Evolutionary conservation across 768 basidiomycete species (phyloP).

Genomic region (Psilocybe tampanensis): DNA sequence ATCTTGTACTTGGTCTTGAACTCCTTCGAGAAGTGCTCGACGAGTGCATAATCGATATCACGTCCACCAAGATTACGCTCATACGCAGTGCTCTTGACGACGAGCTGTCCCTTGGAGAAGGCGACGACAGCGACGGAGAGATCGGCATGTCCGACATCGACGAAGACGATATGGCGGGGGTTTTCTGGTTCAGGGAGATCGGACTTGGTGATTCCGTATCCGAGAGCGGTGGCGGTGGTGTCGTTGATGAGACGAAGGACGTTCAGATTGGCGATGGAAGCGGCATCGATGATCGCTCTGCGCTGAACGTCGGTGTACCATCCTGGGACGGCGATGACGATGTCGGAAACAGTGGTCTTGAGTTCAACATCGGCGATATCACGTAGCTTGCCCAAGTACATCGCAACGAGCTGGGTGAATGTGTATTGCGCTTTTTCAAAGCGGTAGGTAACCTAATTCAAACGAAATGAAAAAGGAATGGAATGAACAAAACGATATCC

Average conservation of each 20-base stretch:
- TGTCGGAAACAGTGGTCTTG: conserved; percentile 83
- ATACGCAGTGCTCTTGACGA: conserved; percentile 86
- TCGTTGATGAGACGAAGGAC: conserved; percentile 96
- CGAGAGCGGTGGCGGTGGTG: conserved; percentile 92
- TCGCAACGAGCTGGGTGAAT: conserved; percentile 88
- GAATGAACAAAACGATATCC: conserved; percentile 7
- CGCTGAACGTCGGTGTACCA: conserved; percentile 97
- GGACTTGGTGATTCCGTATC: conserved; percentile 98
- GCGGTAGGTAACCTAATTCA: conserved; percentile 78
- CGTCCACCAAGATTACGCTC: conserved; percentile 95
- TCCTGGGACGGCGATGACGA: conserved; percentile 95
- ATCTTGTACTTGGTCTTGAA: conserved; percentile 99
- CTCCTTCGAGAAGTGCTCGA: conserved; percentile 85
- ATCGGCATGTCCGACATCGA: conserved; percentile 94
- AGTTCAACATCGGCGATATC: conserved; percentile 87
- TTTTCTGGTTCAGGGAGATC: conserved; percentile 87
- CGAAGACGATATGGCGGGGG: conserved; percentile 88
- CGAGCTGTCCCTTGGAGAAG: conserved; percentile 92
- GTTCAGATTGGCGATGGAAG: conserved; percentile 87
- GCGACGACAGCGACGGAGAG: conserved; percentile 87
- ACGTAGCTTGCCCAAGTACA: conserved; percentile 88
- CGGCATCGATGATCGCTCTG: conserved; percentile 87
- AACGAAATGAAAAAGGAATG: not conserved
- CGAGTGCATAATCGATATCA: conserved; percentile 92
- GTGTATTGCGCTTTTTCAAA: conserved; percentile 82